These are phyloP conservation scores for Mallotus japonicus DNA, from an alignment of 441 rosid genomes.

Conservation along the genomic window DNA sequence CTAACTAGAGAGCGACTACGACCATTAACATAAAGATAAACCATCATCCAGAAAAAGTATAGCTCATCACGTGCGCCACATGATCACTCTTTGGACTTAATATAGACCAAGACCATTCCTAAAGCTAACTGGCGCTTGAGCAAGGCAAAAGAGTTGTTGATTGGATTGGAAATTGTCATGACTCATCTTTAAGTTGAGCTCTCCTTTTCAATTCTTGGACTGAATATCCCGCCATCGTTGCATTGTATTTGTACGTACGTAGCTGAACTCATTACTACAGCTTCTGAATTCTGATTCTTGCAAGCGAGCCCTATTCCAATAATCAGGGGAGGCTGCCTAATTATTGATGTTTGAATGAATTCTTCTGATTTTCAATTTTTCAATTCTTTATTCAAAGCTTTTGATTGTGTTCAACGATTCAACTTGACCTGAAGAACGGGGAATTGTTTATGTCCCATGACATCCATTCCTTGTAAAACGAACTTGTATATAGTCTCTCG, in stretches of 20 bases:
- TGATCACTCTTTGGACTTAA: not conserved
- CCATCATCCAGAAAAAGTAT: not conserved
- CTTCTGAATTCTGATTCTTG: not conserved
- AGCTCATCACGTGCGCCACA: not conserved
- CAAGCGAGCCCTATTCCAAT: not conserved
- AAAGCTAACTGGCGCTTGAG: not conserved
- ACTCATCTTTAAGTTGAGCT: no score
- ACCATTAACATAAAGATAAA: not conserved
- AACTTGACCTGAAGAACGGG: not conserved
- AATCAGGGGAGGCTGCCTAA: not conserved
- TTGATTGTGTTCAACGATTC: not conserved
- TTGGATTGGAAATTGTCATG: no score
- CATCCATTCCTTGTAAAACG: no score
- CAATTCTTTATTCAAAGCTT: not conserved
- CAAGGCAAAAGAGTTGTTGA: not conserved
- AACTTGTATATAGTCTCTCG: no score
- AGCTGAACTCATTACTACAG: no score
- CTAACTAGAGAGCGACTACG: not conserved
- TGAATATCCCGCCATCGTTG: not conserved
- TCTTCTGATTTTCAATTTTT: not conserved
- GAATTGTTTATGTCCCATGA: not conserved
- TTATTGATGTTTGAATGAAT: not conserved
- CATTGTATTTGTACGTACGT: no score
- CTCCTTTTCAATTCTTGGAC: not conserved
- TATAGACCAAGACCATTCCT: not conserved